Evolutionary conservation across 2,329 filamentous ascomycete species (phyloP), one percentile per base, ranked within the genome.

Genomic region (Polychaeton citri): DNA sequence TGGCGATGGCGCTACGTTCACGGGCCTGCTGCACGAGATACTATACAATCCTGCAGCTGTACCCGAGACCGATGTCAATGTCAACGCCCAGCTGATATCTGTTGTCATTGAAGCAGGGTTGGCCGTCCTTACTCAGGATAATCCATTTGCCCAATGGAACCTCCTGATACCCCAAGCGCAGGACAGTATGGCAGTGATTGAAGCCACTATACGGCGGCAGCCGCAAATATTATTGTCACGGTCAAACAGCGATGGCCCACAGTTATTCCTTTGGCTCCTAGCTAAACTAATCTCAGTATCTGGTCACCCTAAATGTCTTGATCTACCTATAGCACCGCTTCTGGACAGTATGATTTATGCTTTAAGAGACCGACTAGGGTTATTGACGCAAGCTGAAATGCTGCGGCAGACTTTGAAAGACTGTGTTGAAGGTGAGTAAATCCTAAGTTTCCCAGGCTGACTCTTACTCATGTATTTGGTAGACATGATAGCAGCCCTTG

Each of bases 21-120:
- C 81, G 43, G 75, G 78, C 35, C 69, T 95, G 2, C 68, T 88
- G 18, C 74, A 76, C 43, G 74, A 78, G 46, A 70, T 75, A 16
- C 53, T 77, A 5, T 41, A 50, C 38, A 59, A 60, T 21, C 58
- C 62, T 32, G 58, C 59, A 12, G 60, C 55, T 9, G 66, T 60
- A 12, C 65, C 69, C 37, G 72, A 79, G 43, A 76, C 81, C 31
- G 77, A 81, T 45, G 61, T 81, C 31, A 71, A 78, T 34, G 78
- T 92, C 54, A 88, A 92, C 47, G 80, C 86, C 49, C 81, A 86
- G 59, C 71, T 95, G 34, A 78, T 94, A 35, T 86, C 82, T 51
- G 81, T 94, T 43, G 81, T 90, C 47, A 70, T 80, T 34, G 79
- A 82, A 52, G 81, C 84, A 39, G 81, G 85, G 16, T 65, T 95